Conservation (phyloP, 2,329 filamentous ascomycete genomes). For the Colletotrichum viniferum region DNA sequence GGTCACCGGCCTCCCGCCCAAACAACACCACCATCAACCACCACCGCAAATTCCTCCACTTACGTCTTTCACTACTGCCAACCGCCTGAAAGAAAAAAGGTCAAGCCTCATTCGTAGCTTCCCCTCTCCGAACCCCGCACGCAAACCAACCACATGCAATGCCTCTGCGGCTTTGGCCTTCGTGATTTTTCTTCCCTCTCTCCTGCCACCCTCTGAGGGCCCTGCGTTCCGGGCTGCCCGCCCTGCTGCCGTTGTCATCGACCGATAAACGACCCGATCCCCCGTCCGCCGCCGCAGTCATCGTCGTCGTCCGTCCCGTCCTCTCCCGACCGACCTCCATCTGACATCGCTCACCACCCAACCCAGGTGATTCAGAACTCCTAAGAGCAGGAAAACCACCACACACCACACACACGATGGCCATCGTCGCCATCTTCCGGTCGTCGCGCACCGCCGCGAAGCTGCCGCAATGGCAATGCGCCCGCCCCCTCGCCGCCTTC, state of each 20-base stretch:
- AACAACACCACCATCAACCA: background rate
- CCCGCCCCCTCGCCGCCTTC: slow-evolving; percentile 38
- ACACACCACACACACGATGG: slow-evolving; percentile 40
- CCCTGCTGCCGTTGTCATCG: slow-evolving; percentile 5
- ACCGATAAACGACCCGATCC: slow-evolving; percentile 6
- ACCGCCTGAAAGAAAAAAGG: background rate
- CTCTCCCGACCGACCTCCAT: background rate
- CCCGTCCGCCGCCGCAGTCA: background rate
- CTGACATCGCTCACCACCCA: background rate
- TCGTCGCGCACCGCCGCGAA: slow-evolving; percentile 39
- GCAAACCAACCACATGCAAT: slow-evolving; percentile 15
- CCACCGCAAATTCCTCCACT: background rate
- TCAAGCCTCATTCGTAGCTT: slow-evolving; percentile 15
- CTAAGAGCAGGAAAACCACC: background rate
- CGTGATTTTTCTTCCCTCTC: slow-evolving; percentile 7
- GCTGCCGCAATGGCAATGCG: slow-evolving; percentile 39
- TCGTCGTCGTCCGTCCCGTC: background rate
- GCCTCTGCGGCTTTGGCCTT: slow-evolving; percentile 4
- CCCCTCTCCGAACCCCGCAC: slow-evolving; percentile 17
- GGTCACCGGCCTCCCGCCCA: background rate
- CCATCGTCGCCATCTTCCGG: slow-evolving; percentile 45
- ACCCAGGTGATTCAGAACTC: background rate
- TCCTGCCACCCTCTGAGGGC: slow-evolving; percentile 3
- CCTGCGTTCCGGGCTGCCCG: slow-evolving; percentile 8
- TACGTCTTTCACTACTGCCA: background rate